Percentiles rank a stretch among this genome's conserved stretches.
Conservation (phyloP, 2,329 filamentous ascomycete species). For the Aspergillus niger region DNA sequence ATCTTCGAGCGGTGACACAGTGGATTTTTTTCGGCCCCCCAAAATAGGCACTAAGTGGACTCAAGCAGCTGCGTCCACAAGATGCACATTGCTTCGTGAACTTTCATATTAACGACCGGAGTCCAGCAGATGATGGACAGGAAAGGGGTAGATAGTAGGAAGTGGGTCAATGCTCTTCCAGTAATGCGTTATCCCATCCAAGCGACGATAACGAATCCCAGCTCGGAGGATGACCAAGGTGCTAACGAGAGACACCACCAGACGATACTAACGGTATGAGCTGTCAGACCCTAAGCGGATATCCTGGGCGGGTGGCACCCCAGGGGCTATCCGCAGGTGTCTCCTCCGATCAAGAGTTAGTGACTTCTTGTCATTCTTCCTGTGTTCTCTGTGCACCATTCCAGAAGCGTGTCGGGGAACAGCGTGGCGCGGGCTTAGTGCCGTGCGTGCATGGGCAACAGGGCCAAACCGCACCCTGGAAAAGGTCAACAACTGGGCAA, state of each 20-base stretch:
- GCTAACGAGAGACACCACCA: constrained; percentile 5
- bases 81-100: not conserved
- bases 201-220: not conserved
- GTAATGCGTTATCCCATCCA: not conserved
- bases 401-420: constrained; percentile 2
- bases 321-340: not conserved
- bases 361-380: not conserved
- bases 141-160: not conserved
- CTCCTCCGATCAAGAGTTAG: not conserved
- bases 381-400: not conserved
- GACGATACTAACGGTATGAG: not conserved
- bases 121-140: not conserved
- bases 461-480: constrained; percentile 2
- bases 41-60: not conserved
- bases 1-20: not conserved
- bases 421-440: constrained; percentile 6
- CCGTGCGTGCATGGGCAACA: not conserved
- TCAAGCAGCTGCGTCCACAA: not conserved
- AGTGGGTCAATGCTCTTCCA: not conserved
- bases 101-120: not conserved
- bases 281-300: constrained; percentile 6
- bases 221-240: constrained; percentile 8
- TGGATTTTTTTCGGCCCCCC: not conserved
- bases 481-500: not conserved
- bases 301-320: not conserved